Evolutionary conservation across 2,329 filamentous ascomycete genomes (phyloP).

Genomic region (Fusarium chlamydosporum): DNA sequence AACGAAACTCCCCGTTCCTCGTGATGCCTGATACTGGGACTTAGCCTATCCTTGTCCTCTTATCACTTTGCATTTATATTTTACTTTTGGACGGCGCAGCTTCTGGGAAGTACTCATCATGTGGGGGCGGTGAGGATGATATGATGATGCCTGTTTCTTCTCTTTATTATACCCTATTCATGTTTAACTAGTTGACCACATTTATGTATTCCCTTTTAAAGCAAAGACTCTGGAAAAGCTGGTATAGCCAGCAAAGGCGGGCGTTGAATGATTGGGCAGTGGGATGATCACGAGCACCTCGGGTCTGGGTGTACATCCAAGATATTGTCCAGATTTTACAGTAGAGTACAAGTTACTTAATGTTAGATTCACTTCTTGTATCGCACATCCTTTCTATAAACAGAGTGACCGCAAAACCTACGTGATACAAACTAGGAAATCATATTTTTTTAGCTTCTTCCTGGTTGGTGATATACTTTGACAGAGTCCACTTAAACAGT

Average conservation of each 20-base stretch:
- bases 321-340: slow-evolving; percentile 22
- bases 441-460: slow-evolving; percentile 3
- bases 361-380: slow-evolving; percentile 3
- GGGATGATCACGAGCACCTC: slow-evolving; percentile 18
- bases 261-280: slow-evolving; percentile 24
- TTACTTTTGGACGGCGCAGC: slow-evolving; percentile 33
- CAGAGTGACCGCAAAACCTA: slow-evolving; percentile 2
- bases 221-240: slow-evolving; percentile 37
- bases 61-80: slow-evolving; percentile 23
- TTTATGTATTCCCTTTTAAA: slow-evolving; percentile 29
- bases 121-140: slow-evolving; percentile 39
- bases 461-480: slow-evolving; percentile 4
- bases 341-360: slow-evolving; percentile 21
- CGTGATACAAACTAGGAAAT: not conserved
- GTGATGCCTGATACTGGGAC: slow-evolving; percentile 10
- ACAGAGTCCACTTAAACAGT: slow-evolving; percentile 31
- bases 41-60: slow-evolving; percentile 11
- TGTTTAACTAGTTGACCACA: slow-evolving; percentile 34
- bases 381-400: not conserved
- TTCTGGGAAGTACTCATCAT: slow-evolving; percentile 49
- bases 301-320: slow-evolving; percentile 27
- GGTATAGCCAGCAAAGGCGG: slow-evolving; percentile 23
- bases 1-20: slow-evolving; percentile 50
- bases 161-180: slow-evolving; percentile 44
- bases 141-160: slow-evolving; percentile 46